Evolutionary conservation across 176 grass and related monocot genomes (phyloP), one percentile per base, ranked within the genome.

Genomic region (Carex kokanica): DNA sequence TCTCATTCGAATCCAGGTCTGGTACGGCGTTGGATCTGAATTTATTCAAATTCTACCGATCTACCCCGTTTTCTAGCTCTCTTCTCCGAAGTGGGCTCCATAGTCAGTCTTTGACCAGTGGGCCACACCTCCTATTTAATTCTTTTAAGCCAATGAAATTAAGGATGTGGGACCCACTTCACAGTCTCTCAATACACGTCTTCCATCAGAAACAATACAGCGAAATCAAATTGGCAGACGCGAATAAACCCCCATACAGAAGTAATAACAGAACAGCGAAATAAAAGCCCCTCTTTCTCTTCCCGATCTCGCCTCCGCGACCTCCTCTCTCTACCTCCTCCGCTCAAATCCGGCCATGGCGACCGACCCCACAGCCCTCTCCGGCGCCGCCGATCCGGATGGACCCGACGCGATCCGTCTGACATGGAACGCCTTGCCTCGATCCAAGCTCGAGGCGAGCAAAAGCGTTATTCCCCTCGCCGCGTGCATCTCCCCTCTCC

Each of bases 361-460:
- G 71, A 53, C 71, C 5, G 71, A 74, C 4, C 45, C 71, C 23
- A 14, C 47, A 8, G 45, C 45, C 23, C 71, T 74, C 38, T 71
- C 67, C 71, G 71, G 45, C 45, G 71, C 71, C 23, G 45, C 43
- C 71, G 71, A 74, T 74, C 71, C 90, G 3, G 96, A 99, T 16
- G 93, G 96, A 29, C 93, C 89, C 17, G 96, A 99, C 47, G 91
- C 91, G 80, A 90, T 95, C 60, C 93, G 96, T 59, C 68, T 95
- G 14, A 99, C 93, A 17, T 99, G 96, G 96, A 93, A 95, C 78
- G 55, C 93, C 2, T 91, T 91, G 88, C 93, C 96, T 13, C 89
- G 96, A 7, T 99, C 96, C 85, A 99, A 99, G 86, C 89, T 99
- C 24, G 96, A 99, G 86, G 93, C 96, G 16, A 99, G 91, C 91